phyloP scores from a whole-genome alignment of 176 grass and related monocot genomes.

The Poa annua region DNA sequence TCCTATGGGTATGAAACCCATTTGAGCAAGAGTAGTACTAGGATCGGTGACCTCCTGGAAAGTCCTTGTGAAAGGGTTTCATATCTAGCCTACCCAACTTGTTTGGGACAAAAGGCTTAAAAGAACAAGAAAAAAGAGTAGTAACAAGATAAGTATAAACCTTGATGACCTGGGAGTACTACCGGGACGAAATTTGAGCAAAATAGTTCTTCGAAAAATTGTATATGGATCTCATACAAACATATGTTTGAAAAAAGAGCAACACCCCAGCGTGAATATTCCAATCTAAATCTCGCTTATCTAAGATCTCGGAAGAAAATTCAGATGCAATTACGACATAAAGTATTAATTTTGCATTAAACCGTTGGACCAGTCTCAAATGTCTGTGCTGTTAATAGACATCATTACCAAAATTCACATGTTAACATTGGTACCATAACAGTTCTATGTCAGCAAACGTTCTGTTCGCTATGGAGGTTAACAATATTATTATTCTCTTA shows the following conservation, averaged over 20 bases:
- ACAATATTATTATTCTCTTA: neutral
- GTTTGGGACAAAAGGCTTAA: too few relatives aligned
- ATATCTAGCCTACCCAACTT: too few relatives aligned
- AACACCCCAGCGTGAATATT: neutral
- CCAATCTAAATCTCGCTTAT: neutral
- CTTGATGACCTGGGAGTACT: neutral
- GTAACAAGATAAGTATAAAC: neutral
- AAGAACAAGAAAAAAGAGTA: too few relatives aligned
- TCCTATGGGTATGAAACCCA: too few relatives aligned
- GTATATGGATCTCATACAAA: neutral
- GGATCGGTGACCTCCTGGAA: too few relatives aligned
- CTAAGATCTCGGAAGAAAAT: neutral
- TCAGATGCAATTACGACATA: neutral
- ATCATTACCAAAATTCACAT: neutral
- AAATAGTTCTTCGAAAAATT: neutral
- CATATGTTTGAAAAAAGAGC: neutral
- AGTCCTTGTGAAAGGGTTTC: too few relatives aligned
- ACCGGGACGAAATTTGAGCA: neutral
- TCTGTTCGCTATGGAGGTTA: neutral
- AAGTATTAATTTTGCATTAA: neutral
- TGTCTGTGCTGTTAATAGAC: neutral
- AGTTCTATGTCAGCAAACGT: too few relatives aligned
- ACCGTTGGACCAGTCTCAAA: constrained; percentile 12
- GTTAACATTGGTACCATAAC: neutral
- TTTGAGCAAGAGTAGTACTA: too few relatives aligned